phyloP scores from a whole-genome alignment of 2,329 filamentous ascomycete species.

The Plectosphaerella sp. region DNA sequence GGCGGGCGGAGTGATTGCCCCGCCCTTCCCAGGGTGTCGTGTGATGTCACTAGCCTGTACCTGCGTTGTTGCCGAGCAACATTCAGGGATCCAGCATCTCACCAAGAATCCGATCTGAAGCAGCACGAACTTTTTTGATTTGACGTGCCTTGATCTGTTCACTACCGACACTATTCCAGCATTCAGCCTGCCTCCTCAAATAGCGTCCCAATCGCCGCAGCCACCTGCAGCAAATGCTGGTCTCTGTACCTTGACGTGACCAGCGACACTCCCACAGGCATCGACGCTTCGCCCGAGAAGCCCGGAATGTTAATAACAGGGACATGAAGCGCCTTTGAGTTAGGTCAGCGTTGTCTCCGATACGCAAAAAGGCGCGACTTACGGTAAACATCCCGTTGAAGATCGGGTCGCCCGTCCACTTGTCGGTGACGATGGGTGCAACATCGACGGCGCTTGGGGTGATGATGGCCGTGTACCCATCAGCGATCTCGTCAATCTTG shows the following conservation, averaged over 20 bases:
- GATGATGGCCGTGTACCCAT: constrained; percentile 49
- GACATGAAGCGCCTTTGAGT: constrained; percentile 39
- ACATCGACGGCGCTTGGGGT: constrained; percentile 56
- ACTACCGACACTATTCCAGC: not conserved
- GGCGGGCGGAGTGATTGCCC: not conserved
- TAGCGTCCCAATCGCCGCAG: constrained; percentile 30
- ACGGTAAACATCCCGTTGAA: constrained; percentile 45
- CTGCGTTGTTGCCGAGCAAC: not conserved
- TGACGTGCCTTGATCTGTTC: too few relatives aligned
- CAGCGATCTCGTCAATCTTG: constrained; percentile 46
- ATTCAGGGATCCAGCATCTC: not conserved
- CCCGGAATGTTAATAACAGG: constrained; percentile 53
- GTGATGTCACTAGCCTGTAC: not conserved
- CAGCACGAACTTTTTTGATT: too few relatives aligned
- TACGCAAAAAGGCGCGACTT: constrained; percentile 11
- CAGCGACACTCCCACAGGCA: constrained; percentile 51
- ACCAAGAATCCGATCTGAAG: too few relatives aligned
- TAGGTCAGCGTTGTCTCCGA: constrained; percentile 3
- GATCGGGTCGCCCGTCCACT: constrained; percentile 43
- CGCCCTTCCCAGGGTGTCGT: not conserved
- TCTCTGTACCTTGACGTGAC: constrained; percentile 42
- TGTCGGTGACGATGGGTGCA: constrained; percentile 43
- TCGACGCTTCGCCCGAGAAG: constrained; percentile 33
- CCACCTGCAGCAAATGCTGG: constrained; percentile 32
- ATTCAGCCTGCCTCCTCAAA: constrained; percentile 28